These are phyloP conservation scores for Paramecium octaurelia DNA, from an alignment of 73 alveolate genomes.

Conservation along the genomic window DNA sequence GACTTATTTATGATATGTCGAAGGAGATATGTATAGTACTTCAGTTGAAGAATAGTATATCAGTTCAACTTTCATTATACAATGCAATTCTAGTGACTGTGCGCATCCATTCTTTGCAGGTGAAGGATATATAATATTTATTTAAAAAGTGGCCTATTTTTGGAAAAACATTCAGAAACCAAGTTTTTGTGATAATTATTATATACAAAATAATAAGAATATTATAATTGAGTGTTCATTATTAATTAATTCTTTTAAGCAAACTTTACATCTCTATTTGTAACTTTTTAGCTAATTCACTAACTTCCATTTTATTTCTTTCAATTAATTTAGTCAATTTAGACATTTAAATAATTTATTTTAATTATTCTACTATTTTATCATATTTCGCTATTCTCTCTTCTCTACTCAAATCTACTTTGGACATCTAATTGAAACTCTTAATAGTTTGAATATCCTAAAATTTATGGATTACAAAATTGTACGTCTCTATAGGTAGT, in stretches of 20 bases:
- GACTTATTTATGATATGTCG: neutral
- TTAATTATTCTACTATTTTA: constrained; percentile 30
- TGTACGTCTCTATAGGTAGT: neutral
- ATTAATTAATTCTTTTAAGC: neutral
- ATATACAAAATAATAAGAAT: neutral
- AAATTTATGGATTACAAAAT: neutral
- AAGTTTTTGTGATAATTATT: neutral
- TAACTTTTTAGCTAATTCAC: constrained; percentile 20
- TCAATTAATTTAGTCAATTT: constrained; percentile 34
- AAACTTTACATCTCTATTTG: neutral
- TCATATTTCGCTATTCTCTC: constrained; percentile 55
- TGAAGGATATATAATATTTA: neutral
- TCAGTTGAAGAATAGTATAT: neutral
- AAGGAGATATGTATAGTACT: neutral
- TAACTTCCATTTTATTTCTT: constrained; percentile 47
- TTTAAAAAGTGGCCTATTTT: neutral
- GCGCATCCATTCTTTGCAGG: constrained; percentile 5
- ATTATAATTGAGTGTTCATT: neutral
- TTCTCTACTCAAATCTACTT: constrained; percentile 61
- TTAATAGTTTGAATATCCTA: constrained; percentile 44
- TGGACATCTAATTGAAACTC: constrained; percentile 29
- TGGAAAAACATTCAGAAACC: neutral
- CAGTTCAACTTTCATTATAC: neutral
- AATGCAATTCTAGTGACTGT: neutral
- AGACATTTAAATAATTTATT: neutral